Evolutionary conservation across 805 yeast species (phyloP).

Genomic region (Barnettozyma vustinii): DNA sequence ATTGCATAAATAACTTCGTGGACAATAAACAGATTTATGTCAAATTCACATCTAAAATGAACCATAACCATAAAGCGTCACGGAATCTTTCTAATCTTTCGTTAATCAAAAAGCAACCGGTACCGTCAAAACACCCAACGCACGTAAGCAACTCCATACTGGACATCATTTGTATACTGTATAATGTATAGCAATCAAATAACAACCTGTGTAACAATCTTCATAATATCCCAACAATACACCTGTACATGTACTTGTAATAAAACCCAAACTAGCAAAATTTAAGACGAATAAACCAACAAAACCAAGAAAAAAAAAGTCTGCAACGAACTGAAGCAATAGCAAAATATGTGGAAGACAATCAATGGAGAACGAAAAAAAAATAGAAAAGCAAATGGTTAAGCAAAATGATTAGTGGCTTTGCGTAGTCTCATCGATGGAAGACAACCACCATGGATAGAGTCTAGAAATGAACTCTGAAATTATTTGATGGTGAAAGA

Average conservation of each 20-base stretch:
- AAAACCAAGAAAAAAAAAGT: background rate
- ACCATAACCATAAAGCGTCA: background rate
- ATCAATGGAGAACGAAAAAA: background rate
- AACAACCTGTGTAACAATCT: background rate
- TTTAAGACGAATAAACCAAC: background rate
- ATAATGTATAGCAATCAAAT: slow-evolving; percentile 1
- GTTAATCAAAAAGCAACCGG: background rate
- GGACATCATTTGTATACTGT: background rate
- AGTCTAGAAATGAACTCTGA: background rate
- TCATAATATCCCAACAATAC: background rate
- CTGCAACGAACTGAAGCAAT: background rate
- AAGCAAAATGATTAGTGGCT: no score
- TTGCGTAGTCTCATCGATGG: no score
- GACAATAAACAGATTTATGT: background rate
- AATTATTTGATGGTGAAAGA: slow-evolving; percentile 1
- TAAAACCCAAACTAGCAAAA: background rate
- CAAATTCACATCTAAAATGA: background rate
- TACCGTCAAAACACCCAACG: background rate
- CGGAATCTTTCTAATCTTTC: background rate
- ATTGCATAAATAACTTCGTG: background rate
- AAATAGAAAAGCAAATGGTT: background rate
- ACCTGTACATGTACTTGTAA: background rate
- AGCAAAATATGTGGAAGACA: background rate
- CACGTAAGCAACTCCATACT: background rate
- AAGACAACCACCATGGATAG: background rate